Base-by-base conservation (phyloP, 116 monocot species). In the Iris pallida region DNA sequence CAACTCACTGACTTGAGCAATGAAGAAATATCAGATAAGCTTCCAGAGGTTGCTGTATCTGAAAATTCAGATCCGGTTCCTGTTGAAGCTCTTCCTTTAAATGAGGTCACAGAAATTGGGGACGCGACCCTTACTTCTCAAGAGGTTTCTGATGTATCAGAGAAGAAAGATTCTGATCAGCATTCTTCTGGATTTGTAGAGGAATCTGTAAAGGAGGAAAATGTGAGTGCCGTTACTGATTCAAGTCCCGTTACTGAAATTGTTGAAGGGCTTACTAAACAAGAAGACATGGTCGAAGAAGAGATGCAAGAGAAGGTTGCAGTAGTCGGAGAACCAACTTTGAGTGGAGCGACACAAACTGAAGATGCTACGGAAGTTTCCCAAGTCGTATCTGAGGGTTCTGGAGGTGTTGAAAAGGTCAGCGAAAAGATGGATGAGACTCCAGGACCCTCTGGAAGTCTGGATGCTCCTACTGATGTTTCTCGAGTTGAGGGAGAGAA, bases 321-420 rank as follows among this genome's bases (percentile, higher is more conserved):
- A 13, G 68, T 54, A 75, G 59, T 13, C 18, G 48, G 64, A 45
- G 59, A 69, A 10, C 56, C 69, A 42, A 53, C 42, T 53, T 30
- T 16, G 5, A 57, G 30, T 42, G 45, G 8, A 5, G 30, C 52
- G 20, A 20, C 48, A 56, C 6, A 16, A 19, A 46, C 45, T 65
- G 60, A 70, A 65, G 56, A 47, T 16, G 42, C 59, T 20, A 18
- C 64, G 13, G 55, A 73, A 8, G 54, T 4, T 57, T 18, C 57
- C 58, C 44, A 53, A 53, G 55, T 30, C 9, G 3, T 16, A 4
- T 47, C 46, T 47, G 65, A 47, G 20, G 48, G 1, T 40, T 61
- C 61, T 42, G 61, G 41, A 4, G 11, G 16, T 17, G 47, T 11
- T 46, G 68, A 44, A 20, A 14, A 56, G 5, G 1, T 55, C 0